Base-by-base conservation (phyloP, 805 yeast species). In the Schwanniomyces polymorphus region DNA sequence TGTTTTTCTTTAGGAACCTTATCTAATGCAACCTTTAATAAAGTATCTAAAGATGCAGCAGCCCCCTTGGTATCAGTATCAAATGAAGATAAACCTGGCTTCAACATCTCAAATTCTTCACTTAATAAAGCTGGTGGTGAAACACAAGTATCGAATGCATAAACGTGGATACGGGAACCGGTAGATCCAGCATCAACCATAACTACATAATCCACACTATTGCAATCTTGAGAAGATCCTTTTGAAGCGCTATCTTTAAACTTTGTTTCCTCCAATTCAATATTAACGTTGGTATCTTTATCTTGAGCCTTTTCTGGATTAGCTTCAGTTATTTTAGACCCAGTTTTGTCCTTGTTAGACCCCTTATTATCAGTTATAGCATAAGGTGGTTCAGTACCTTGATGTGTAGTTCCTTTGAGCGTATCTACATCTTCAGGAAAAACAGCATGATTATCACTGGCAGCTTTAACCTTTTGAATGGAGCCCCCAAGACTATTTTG, bases 151-250 rank as follows among this genome's bases (percentile, higher is more conserved):
- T 90, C 88, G 72, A 94, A 94, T 58, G 87, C 84, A 70, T 95
- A 94, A 41, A 94, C 85, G 67, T 95, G 99, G 34, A 94, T 88
- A 66, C 99, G 84, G 12, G 97, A 91, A 27, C 99, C 99, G 12
- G 96, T 86, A 1, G 98, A 91, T 7, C 99, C 99, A 7, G 99
- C 99, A 73, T 94, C 99, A 47, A 94, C 76, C 97, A 94, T 91
- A 21, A 94, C 80, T 27, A 91, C 97, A 57, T 78, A 92, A 61
- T 87, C 86, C 29, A 80, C 68, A 40, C 70, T 65, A 18, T 65
- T 55, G 47, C 75, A 70, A 11, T 27, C 27, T 11, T 34, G 43
- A 14, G 41, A 25, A 10, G 35, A 21, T 4, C 23, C 43, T n/a
- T 29, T 38, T n/a, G 41, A 38, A 7, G 41, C n/a, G n/a, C n/a